Conservation (phyloP, 2,329 filamentous ascomycete species). For the Emydomyces testavorans region DNA sequence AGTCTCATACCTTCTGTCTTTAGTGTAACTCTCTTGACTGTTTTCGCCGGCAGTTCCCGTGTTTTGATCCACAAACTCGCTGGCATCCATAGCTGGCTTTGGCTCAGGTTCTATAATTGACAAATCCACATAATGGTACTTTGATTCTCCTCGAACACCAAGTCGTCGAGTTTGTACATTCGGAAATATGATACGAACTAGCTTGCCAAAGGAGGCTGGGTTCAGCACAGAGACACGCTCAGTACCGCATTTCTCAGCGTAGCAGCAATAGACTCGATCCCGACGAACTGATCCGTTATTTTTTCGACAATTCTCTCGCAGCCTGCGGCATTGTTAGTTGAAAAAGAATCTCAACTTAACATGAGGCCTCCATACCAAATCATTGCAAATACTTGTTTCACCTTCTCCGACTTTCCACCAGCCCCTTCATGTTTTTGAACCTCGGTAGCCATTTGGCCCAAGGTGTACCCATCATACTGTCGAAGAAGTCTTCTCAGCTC, state of each 20-base stretch:
- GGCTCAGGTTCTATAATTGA: slow-evolving; percentile 38
- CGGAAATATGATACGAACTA: slow-evolving; percentile 91
- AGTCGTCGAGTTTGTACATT: slow-evolving; percentile 85
- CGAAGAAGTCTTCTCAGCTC: slow-evolving; percentile 38
- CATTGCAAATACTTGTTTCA: slow-evolving; percentile 44
- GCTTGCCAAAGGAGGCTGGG: slow-evolving; percentile 92
- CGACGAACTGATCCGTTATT: slow-evolving; percentile 62
- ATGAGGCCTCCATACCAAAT: slow-evolving; percentile 34
- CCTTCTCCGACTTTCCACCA: slow-evolving; percentile 41
- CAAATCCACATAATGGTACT: slow-evolving; percentile 72
- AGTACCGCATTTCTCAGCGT: slow-evolving; percentile 82
- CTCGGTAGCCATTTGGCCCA: slow-evolving; percentile 39
- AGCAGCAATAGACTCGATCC: slow-evolving; percentile 88
- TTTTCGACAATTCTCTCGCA: slow-evolving; percentile 39
- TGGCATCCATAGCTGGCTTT: slow-evolving; percentile 19
- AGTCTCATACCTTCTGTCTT: slow-evolving; percentile 7
- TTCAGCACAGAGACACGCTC: slow-evolving; percentile 92
- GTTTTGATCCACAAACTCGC: slow-evolving; percentile 1
- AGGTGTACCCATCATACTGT: slow-evolving; percentile 36
- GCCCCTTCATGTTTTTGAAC: slow-evolving; percentile 40
- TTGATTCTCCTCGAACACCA: slow-evolving; percentile 90
- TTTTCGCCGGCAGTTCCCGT: slow-evolving; percentile 8
- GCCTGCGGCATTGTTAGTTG: slow-evolving; percentile 24
- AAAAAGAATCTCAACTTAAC: background rate
- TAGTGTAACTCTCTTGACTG: background rate